Base-by-base conservation (phyloP, 805 yeast species). In the Saturnispora diversa region DNA sequence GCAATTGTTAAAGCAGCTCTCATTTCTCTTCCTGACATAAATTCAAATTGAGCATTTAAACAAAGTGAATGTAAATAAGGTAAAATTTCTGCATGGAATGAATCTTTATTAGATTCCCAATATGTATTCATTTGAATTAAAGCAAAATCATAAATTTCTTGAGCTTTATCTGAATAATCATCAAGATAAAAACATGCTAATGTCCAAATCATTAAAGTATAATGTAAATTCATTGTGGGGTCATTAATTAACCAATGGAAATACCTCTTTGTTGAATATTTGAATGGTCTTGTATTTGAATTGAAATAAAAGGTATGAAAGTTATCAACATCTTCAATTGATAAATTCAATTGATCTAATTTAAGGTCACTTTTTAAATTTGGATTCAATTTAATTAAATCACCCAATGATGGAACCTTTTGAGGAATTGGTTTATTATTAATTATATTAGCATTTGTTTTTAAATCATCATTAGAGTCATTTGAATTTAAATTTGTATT, bases 1-100 rank as follows among this genome's bases (percentile, higher is more conserved):
- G 53, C 45, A 26, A 56, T 46, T 9, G 62, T 52, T 15, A 53
- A 25, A 4, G 62, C 60, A 11, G 61, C 53, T 28, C 50, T 44
- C 42, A 52, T 32, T 21, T 53, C 56, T 35, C 50, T 48, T n/a
- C 51, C 55, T 11, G 57, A 32, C 20, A 48, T 43, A 30, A 50
- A 56, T 43, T 59, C 60, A 44, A 47, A 52, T 22, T 46, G 44
- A 1, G 59, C 46, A 36, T 57, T 56, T n/a, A 46, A 29, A 10
- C 49, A 44, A 9, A 55, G 31, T 8, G 51, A 44, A 43, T 58
- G 60, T 20, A 58, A 37, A 36, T 52, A 54, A 32, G 50, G 49
- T 44, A 58, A 29, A 21, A 48, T 35, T 35, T 49, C 53, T 6
- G 55, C 35, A 15, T 47, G 49, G 10, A 40, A 32, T 3, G 42